Percentiles rank a stretch among this genome's conserved stretches.
Evolutionary conservation across 805 yeast species (phyloP).

Genomic region (Jamesozyma gamospora): DNA sequence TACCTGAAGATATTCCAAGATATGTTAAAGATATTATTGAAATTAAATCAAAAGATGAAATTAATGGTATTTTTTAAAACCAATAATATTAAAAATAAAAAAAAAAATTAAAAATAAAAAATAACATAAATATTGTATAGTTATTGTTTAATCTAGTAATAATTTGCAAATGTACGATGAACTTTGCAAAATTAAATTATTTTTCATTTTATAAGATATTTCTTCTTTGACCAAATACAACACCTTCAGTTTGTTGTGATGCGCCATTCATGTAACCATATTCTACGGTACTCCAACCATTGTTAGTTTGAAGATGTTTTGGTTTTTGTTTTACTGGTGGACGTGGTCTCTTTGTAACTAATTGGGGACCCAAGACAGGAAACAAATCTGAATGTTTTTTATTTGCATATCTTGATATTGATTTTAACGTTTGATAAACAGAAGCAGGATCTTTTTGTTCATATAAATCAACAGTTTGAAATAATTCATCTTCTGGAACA

Average conservation of each 20-base stretch:
- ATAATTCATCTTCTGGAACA: slow-evolving; percentile 71
- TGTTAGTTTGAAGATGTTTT: slow-evolving; percentile 30
- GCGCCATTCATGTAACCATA: slow-evolving; percentile 54
- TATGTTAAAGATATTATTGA: slow-evolving; percentile 19
- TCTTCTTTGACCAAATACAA: slow-evolving; percentile 45
- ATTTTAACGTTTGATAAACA: slow-evolving; percentile 61
- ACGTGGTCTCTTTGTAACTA: slow-evolving; percentile 39
- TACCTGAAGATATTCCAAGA: slow-evolving; percentile 27
- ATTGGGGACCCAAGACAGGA: slow-evolving; percentile 50
- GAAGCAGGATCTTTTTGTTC: slow-evolving; percentile 71
- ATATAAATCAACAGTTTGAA: slow-evolving; percentile 67
- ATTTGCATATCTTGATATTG: slow-evolving; percentile 62
- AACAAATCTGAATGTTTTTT: slow-evolving; percentile 38
- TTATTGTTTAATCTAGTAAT: no score
- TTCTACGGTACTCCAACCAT: slow-evolving; percentile 49
- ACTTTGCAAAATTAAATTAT: no score
- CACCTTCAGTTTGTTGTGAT: slow-evolving; percentile 41
- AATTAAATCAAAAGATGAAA: background rate
- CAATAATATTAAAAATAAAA: no score
- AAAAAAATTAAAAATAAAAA: background rate
- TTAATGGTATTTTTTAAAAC: background rate
- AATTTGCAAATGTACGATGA: no score
- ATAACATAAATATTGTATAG: no score
- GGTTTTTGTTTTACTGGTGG: slow-evolving; percentile 51
- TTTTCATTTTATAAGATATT: slow-evolving; percentile 28